Base-by-base conservation (phyloP, 345 rosid species). In the Eucalyptus decipiens region DNA sequence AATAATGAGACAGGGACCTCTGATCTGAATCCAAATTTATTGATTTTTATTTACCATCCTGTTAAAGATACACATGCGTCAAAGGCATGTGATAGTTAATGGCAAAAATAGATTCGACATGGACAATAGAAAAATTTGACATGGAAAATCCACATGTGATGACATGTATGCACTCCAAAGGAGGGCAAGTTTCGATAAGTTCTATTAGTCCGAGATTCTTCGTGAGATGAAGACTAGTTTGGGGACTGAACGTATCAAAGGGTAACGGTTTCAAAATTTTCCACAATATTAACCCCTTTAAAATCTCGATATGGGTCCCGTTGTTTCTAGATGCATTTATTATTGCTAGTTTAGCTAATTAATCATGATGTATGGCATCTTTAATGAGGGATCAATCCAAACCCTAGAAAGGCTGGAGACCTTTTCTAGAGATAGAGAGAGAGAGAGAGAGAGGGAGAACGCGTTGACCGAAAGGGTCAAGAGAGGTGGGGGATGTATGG, bases 101-200 rank as follows among this genome's bases (percentile, higher is more conserved):
- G 7, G 16, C 2, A 60, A 60, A 60, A 65, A 28, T 15, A 10
- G 37, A 65, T 65, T n/a, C 0, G 11, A 5, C 0, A 0, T 0
- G 3, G 6, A 15, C 6, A n/a, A 65, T 15, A 65, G 5, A 30
- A 16, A 65, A 15, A 15, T 65, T 30, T 16, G 10, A 65, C 40
- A 4, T n/a, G 10, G 3, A n/a, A 65, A 65, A 65, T n/a, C 76
- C 21, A n/a, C 19, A 7, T n/a, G 37, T 4, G 19, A 14, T n/a
- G 3, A 8, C 37, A 15, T 8, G 2, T n/a, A 65, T 65, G 37
- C 21, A n/a, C 5, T 65, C 1, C 5, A n/a, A n/a, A 65, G 21
- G 37, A 15, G 10, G 9, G 11, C 18, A 16, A 16, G 21, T 65
- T 7, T 65, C 5, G 40, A 32, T n/a, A 0, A 1, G 21, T 5